Percentiles rank a stretch among this genome's conserved stretches.
These are phyloP conservation scores for Taphrina betulina DNA, from an alignment of 1,139 yeast genomes.

Conservation along the genomic window DNA sequence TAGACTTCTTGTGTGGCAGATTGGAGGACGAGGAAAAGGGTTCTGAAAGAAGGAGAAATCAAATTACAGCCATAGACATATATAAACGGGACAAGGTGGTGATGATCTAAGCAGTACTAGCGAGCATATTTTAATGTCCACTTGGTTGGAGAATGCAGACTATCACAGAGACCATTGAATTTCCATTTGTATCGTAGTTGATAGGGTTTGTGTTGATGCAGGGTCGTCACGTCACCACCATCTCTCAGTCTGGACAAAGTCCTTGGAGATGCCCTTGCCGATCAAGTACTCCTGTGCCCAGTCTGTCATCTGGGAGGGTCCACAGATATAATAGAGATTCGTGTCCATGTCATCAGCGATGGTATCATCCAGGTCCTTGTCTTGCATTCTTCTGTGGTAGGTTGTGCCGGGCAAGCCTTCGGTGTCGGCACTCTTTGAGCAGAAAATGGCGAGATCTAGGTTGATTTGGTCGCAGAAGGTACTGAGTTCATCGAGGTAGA, in stretches of 20 bases:
- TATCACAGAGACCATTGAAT: no score
- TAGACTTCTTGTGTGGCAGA: no score
- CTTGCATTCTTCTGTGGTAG: constrained; percentile 13
- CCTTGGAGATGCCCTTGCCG: constrained; percentile 20
- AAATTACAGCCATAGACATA: no score
- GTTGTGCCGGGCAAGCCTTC: constrained; percentile 14
- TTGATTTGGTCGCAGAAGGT: not conserved
- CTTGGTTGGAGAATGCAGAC: no score
- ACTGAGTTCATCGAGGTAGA: constrained; percentile 22
- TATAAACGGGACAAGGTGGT: no score
- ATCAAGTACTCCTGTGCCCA: constrained; percentile 19
- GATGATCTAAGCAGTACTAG: no score
- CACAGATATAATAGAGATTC: constrained; percentile 26
- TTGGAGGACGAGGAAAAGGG: not conserved
- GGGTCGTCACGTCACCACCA: constrained; percentile 31
- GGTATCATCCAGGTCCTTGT: constrained; percentile 15
- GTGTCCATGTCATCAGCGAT: constrained; percentile 6
- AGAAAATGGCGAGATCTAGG: constrained; percentile 11
- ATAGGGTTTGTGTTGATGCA: no score
- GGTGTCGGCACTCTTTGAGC: constrained; percentile 17
- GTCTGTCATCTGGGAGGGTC: constrained; percentile 31
- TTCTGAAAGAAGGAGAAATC: no score
- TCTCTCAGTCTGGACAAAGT: constrained; percentile 27
- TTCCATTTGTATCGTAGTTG: no score
- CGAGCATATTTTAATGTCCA: no score